Evolutionary conservation across 257 asterid genomes (phyloP), one percentile per base, ranked within the genome.

Genomic region (Plantago ovata): DNA sequence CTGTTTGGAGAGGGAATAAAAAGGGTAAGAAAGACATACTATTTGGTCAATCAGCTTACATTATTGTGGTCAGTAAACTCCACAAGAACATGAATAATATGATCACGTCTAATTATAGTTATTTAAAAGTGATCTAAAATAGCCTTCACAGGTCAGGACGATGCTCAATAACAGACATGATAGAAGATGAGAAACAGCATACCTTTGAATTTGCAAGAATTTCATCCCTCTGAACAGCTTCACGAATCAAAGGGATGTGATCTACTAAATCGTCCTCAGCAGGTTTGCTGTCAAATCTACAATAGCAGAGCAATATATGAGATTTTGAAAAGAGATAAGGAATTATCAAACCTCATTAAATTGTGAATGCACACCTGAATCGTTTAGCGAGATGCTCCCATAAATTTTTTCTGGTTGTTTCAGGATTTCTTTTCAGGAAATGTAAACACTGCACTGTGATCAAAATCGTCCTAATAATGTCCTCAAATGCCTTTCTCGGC

Each of bases 161-260:
- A 28, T 28, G 36, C 36, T 28, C 4, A 28, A 3, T 28, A 2
- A 6, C 7, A 28, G 36, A 28, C 36, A 28, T 28, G 36, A 54
- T 13, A 44, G 15, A 59, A 57, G n/a, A 61, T 65, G 52, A 65
- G 61, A 19, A 40, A 53, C 58, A 38, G 61, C 82, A 45, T 39
- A 91, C 98, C 92, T 83, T 71, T 20, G 95, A 88, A 64, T 75
- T 76, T 8, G 76, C 74, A 81, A 89, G 73, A 18, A 56, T 57
- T 24, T 57, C 73, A 47, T 86, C 89, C 70, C 81, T 63, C 81
- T 86, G 67, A 22, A 75, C 83, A 54, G 81, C 84, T 73, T 86
- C 88, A 8, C 44, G 28, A 64, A 93, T 84, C 68, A 89, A 71
- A 61, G 68, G 41, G 49, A 79, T 47, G 71, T 88, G 88, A 45